A percentile compares a stretch with the other conserved stretches of the same genome.
Evolutionary conservation across 768 basidiomycete genomes (phyloP).

Genomic region (Hypsizygus marmoreus): DNA sequence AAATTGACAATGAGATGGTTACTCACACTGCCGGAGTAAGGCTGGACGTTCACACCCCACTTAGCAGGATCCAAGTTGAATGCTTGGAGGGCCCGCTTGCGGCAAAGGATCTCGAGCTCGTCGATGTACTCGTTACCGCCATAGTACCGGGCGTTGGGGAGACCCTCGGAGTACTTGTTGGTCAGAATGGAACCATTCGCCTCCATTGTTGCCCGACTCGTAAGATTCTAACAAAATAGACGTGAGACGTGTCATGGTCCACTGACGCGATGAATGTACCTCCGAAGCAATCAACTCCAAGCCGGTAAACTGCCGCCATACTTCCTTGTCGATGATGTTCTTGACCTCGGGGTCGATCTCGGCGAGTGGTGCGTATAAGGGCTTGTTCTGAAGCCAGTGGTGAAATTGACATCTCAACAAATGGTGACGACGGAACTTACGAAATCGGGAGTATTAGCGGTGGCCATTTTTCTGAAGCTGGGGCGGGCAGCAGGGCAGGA

Average conservation of each 20-base stretch:
- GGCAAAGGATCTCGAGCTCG: conserved; percentile 92
- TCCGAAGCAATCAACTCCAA: conserved; percentile 99
- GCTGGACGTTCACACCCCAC: conserved; percentile 99
- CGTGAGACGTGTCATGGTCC: conserved; percentile 4
- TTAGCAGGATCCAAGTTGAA: conserved; percentile 91
- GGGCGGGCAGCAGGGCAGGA: conserved; percentile 27
- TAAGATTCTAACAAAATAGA: conserved; percentile 76
- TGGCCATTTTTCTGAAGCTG: conserved; percentile 57
- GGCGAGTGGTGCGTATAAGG: conserved; percentile 83
- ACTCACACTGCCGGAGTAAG: conserved; percentile 90
- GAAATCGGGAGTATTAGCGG: conserved; percentile 58
- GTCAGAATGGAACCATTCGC: conserved; percentile 98
- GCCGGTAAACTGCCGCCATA: conserved; percentile 96
- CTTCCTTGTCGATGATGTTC: conserved; percentile 98
- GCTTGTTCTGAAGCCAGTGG: conserved; percentile 70
- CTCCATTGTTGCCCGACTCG: conserved; percentile 93
- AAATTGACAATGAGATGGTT: conserved; percentile 16
- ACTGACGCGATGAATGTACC: conserved; percentile 45
- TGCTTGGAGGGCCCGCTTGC: conserved; percentile 92
- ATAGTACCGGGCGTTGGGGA: conserved; percentile 95
- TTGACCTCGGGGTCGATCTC: conserved; percentile 94
- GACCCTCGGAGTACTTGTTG: conserved; percentile 99
- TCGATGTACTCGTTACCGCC: conserved; percentile 98
- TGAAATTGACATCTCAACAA: neutral
- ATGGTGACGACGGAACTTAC: conserved; percentile 38